A percentile compares a stretch with the other conserved stretches of the same genome.
These are phyloP conservation scores for Trypanosoma lewisi DNA, from an alignment of 208 protist species.

Conservation along the genomic window DNA sequence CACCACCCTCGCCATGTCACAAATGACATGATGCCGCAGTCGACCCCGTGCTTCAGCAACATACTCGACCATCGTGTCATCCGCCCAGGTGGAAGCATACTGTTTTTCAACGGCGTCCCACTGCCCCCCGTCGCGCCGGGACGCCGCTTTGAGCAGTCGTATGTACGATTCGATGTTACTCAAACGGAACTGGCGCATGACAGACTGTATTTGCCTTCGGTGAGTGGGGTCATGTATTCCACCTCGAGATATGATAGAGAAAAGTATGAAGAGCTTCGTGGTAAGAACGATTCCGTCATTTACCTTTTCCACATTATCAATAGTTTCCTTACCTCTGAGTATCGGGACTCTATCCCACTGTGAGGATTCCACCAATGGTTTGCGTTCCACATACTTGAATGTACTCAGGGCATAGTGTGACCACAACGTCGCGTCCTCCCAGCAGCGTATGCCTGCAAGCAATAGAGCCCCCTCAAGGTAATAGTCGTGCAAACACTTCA, in stretches of 20 bases:
- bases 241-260: slow-evolving; percentile 22
- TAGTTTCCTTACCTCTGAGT: neutral
- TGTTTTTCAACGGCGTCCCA: slow-evolving; percentile 11
- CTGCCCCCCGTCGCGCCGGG: slow-evolving; percentile 24
- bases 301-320: slow-evolving; percentile 11
- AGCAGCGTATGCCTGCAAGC: slow-evolving; percentile 27
- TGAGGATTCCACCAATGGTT: neutral
- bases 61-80: slow-evolving; percentile 13
- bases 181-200: slow-evolving; percentile 16
- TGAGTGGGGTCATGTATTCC: slow-evolving; percentile 4
- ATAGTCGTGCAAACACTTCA: slow-evolving; percentile 46
- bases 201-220: slow-evolving; percentile 14
- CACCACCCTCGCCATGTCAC: slow-evolving; percentile 38
- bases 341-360: too few relatives aligned
- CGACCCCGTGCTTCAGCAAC: slow-evolving; percentile 16
- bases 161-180: slow-evolving; percentile 21
- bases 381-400: neutral
- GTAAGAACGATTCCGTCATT: too few relatives aligned
- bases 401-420: slow-evolving; percentile 11
- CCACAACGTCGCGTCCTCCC: slow-evolving; percentile 39
- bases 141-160: slow-evolving; percentile 13
- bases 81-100: slow-evolving; percentile 8
- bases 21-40: slow-evolving; percentile 36
- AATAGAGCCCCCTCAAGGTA: slow-evolving; percentile 47
- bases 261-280: slow-evolving; percentile 28